Base-by-base conservation (phyloP, 2,329 filamentous ascomycete species). In the Colletotrichum noveboracense region DNA sequence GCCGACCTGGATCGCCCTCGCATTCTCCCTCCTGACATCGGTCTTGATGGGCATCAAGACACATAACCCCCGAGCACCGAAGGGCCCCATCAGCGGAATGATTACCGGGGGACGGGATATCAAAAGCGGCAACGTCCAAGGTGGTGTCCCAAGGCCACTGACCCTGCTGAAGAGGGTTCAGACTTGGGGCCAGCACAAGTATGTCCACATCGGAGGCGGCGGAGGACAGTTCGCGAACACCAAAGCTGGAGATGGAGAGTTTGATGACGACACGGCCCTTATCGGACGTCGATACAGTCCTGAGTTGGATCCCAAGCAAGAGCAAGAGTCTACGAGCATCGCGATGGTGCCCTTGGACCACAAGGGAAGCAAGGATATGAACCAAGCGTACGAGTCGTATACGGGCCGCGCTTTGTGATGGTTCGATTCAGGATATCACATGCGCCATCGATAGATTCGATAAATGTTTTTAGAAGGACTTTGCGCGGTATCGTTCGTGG, bases 111-210 rank as follows among this genome's bases (percentile, higher is more conserved):
- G 61, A 12, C 52, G 13, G 7, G 48, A n/a, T 13, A 8, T 30
- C 14, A 36, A 32, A 6, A 48, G 30, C 9, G 38, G 18, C 18
- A 66, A 66, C 3, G 8, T 61, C 18, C 10, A 61, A n/a, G 36
- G 7, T 8, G 38, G 26, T 30, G 55, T 24, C 21, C 66, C 18
- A 12, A 66, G 48, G 26, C 10, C 77, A 76, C 14, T 64, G n/a
- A 56, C 21, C 2, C 65, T 82, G n/a, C 55, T 81, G n/a, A 66
- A 71, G 60, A 21, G 62, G 6, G 55, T 71, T 30, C 70, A 67
- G 5, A 80, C 79, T 6, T 81, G 79, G 78, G 78, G 76, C 6
- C 76, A 76, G 5, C 80, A 82, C 74, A 81, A 79, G 64, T 85
- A 85, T 69, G 78, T 79, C n/a, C 81, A 81, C 73, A 76, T 84